These are phyloP conservation scores for Crucibulum cyathiforme DNA, from an alignment of 1,284 basidiomycete species.

Conservation along the genomic window DNA sequence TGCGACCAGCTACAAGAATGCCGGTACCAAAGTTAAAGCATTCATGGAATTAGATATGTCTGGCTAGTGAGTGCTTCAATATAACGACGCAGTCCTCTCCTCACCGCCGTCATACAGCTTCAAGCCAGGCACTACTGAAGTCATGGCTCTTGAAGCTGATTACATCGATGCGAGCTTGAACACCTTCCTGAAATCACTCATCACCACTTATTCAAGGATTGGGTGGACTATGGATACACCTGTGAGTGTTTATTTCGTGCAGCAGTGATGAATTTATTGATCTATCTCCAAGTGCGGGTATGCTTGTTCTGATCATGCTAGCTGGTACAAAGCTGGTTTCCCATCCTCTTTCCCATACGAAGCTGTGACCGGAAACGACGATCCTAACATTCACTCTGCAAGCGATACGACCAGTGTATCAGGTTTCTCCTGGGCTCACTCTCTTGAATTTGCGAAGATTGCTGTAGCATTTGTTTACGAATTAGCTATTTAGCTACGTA, in stretches of 20 bases:
- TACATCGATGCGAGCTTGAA: slow-evolving; percentile 56
- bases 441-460: slow-evolving; percentile 59
- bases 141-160: slow-evolving; percentile 69
- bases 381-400: slow-evolving; percentile 60
- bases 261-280: background rate
- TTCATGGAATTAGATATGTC: slow-evolving; percentile 55
- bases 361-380: slow-evolving; percentile 46
- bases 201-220: slow-evolving; percentile 44
- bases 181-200: slow-evolving; percentile 45
- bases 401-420: slow-evolving; percentile 41
- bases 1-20: slow-evolving; percentile 60
- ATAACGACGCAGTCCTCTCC: background rate
- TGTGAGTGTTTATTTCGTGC: slow-evolving; percentile 18
- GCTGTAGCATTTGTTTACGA: slow-evolving; percentile 57
- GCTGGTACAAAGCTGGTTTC: slow-evolving; percentile 53
- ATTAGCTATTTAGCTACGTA: slow-evolving; percentile 26
- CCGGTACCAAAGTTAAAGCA: slow-evolving; percentile 51
- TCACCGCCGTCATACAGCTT: slow-evolving; percentile 39
- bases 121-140: slow-evolving; percentile 62
- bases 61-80: slow-evolving; percentile 50
- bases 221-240: slow-evolving; percentile 46
- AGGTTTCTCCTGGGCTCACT: slow-evolving; percentile 63
- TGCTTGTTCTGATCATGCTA: slow-evolving; percentile 52
- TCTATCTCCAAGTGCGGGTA: slow-evolving; percentile 40
- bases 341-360: slow-evolving; percentile 50